Base-by-base conservation (phyloP, 192 early-diverging fungal species). In the Geranomyces michiganensis region DNA sequence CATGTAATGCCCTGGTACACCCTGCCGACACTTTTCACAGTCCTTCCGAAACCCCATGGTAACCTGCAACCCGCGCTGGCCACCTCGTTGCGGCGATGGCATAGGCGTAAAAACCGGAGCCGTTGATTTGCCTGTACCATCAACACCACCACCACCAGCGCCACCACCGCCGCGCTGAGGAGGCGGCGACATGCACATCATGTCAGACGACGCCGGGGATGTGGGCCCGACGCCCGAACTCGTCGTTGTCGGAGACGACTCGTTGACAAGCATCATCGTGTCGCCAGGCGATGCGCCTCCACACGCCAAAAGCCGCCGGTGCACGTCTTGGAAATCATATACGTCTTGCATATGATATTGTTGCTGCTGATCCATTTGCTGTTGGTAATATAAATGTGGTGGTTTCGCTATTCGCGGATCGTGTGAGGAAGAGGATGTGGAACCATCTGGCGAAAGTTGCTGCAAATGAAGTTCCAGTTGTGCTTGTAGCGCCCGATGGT, bases 21-120 rank as follows among this genome's bases (percentile, higher is more conserved):
- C 61, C n/a, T 65, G 60, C 26, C 60, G 72, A 43, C 79, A 80
- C 63, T 79, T 80, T 63, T 80, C 79, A 67, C 79, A 80, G 63
- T 80, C 79, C 14, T 61, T 29, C 21, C 79, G 64, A 59, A 41
- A 77, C 4, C 79, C 79, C 79, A 80, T 80, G 21, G 56, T 58
- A 32, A 70, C 59, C 24, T 17, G 49, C 41, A 60, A 41, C 15
- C 21, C 36, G 46, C 51, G 66, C 66, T 49, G 66, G 0, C 47
- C 51, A 9, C 27, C 21, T n/a, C 62, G 62, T 45, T 64, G 62
- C 1, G 62, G 62, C 19, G 62, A 64, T 8, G 62, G 62, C 32
- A 64, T 45, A 1, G 62, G 62, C 8, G 62, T 64, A 14, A 19
- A 64, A 1, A 64, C 62, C 7, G 62, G 62, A 7, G 17, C 17